Evolutionary conservation across 176 grass and related monocot genomes (phyloP), one percentile per base, ranked within the genome.

Genomic region (Carex myosuroides): DNA sequence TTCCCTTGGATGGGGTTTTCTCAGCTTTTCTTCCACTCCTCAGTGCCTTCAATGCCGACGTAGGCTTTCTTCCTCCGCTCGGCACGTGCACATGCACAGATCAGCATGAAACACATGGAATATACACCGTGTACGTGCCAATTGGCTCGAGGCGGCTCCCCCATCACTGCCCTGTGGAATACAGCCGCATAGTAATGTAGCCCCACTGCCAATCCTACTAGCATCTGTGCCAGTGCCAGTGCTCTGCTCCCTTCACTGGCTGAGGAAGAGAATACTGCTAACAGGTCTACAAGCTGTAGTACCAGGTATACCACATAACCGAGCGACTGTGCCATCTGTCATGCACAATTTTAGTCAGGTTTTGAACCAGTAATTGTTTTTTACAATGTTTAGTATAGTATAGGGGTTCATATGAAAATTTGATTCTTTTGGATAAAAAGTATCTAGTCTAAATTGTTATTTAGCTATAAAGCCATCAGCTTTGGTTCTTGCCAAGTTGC

Each of bases 11-110:
- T 9, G 8, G 20, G 2, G 24, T 33, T 81, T 80, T 33, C 22
- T 93, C 84, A 99, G 87, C 88, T 99, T 42, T 96, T 94, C 83
- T 99, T 99, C 88, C 93, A 92, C 70, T 99, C 93, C 81, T 96
- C 93, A 18, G 79, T 89, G 42, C 86, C 84, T 65, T 64, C 90
- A 79, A 85, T 79, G 70, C 85, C 81, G 66, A 91, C 84, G 65
- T 99, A 96, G 11, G 85, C 91, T 62, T 99, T 99, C 90, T 99
- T 99, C 84, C 93, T 85, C 70, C 90, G 80, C 85, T 96, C 97
- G 4, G 93, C 93, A 8, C 93, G 88, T 21, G 93, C 93, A 53
- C 93, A 96, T 2, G 91, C 91, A 67, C 90, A 99, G 20, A 99
- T 86, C 55, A 96, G 42, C 62, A 94, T 86, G 61, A 99, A 99